These are phyloP conservation scores for Colletotrichum simmondsii DNA, from an alignment of 2,329 filamentous ascomycete genomes.

Conservation along the genomic window DNA sequence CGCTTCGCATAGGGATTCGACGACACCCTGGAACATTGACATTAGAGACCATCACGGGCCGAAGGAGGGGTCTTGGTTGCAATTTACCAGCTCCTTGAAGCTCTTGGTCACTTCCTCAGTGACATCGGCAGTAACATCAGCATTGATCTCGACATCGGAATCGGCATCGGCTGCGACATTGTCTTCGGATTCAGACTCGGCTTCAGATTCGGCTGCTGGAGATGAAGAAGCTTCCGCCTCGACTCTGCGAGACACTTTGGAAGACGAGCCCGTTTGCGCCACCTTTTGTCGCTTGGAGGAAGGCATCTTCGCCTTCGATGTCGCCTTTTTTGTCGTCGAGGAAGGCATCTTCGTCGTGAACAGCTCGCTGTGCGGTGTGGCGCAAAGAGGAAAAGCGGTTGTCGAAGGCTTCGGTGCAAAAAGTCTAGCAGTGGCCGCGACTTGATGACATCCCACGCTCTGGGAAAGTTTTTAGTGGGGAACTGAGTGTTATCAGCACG, in stretches of 20 bases:
- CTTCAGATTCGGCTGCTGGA: slow-evolving; percentile 15
- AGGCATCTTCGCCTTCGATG: slow-evolving; percentile 14
- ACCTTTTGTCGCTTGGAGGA: slow-evolving; percentile 18
- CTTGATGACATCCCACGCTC: slow-evolving; percentile 6
- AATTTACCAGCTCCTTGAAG: slow-evolving; percentile 71
- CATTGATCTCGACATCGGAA: neutral
- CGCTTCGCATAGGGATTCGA: slow-evolving; percentile 88
- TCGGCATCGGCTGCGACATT: slow-evolving; percentile 35
- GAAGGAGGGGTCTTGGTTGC: neutral
- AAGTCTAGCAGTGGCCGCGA: neutral
- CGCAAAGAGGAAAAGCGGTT: neutral
- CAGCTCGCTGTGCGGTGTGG: neutral
- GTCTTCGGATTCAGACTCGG: slow-evolving; percentile 13
- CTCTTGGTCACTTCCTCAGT: slow-evolving; percentile 59
- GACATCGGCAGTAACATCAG: slow-evolving; percentile 41
- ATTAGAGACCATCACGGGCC: slow-evolving; percentile 8
- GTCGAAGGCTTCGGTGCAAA: neutral
- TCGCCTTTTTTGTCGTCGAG: slow-evolving; percentile 10
- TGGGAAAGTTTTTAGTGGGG: slow-evolving; percentile 18
- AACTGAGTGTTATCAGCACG: slow-evolving; percentile 13
- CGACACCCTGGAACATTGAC: slow-evolving; percentile 70
- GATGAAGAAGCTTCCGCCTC: slow-evolving; percentile 8
- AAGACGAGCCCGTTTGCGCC: slow-evolving; percentile 2
- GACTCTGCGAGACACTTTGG: neutral
- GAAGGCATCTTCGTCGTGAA: slow-evolving; percentile 5